Base-by-base conservation (phyloP, 805 yeast genomes). In the Lipomyces spencermartinsiae region DNA sequence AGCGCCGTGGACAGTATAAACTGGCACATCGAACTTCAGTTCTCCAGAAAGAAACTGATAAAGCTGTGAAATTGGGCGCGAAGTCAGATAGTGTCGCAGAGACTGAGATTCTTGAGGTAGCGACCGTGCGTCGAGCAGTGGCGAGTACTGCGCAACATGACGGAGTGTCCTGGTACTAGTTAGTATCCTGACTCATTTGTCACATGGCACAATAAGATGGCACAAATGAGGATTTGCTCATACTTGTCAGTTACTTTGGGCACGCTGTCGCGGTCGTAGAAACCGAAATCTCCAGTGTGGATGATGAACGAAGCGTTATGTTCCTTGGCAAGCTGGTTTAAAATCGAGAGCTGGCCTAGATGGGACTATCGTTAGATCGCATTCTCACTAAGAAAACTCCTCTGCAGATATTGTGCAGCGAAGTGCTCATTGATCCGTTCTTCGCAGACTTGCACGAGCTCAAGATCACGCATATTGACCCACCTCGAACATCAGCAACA, bases 231-330 rank as follows among this genome's bases (percentile, higher is more conserved):
- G 29, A 22, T 22, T 9, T 19, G 31, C 58, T 86, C 78, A 73
- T 85, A 88, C 61, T 83, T 86, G 74, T 83, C 88, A 75, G 84
- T 84, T 65, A 86, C 87, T 73, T 81, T 79, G 29, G 77, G 79
- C 6, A 89, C 82, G 56, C 90, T 85, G 19, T 83, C 84, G 46
- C 78, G 78, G 73, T 89, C 90, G 78, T 90, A 86, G 75, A 90
- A 89, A 12, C 96, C 96, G 79, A 89, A 90, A 68, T 87, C 88
- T n/a, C 94, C 93, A 3, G 92, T 87, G 74, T 89, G 93, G 14
- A 89, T 80, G 34, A 89, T 83, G 29, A 84, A 73, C 54, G 83
- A 82, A 2, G 90, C 90, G 0, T 77, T 67, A 69, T 84, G 81
- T 59, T 78, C 74, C 6, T 66, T 69, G 0, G 88, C 90, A 39